Evolutionary conservation across 106 monocot genomes (phyloP), one percentile per base, ranked within the genome.

Genomic region (Apostasia ramifera): DNA sequence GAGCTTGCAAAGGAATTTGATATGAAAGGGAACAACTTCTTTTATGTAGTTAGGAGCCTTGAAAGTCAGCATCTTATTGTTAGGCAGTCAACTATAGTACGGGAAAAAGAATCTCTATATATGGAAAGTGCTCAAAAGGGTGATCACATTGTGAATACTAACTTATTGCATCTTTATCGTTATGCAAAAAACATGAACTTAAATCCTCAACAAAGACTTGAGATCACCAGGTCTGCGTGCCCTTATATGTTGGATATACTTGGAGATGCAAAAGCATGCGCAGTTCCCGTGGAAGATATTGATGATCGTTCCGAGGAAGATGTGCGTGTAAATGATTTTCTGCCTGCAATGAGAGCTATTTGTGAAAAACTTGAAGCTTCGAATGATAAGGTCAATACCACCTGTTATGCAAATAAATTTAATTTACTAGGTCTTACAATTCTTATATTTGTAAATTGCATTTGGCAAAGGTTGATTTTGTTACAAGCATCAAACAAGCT

Each of bases 331-430:
- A 77, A 80, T 47, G 83, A 86, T 74, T 85, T 47, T 76, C 65
- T 85, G 49, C 90, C 90, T 61, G 90, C 75, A 61, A 90, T 90
- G 90, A 83, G 79, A 78, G 78, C 80, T 71, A 70, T 90, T 55
- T 90, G 90, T 76, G 83, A 86, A 73, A 86, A 81, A 71, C 81
- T 90, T 45, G 83, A 86, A 55, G 78, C 78, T 76, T 67, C 79
- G 40, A 49, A 68, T 57, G 83, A 70, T 68, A 90, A 90, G 90
- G 90, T 89, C 60, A 77, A 62, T 59, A 43, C 49, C 43, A 12
- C 6, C 53, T 53, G 2, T 66, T 57, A 8, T 39, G 53, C 13
- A 69, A 50, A 60, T 56, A 44, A 55, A 5, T n/a, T 53, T 46
- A 48, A 49, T 74, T 51, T 44, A 48, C 43, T 61, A 46, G 11